Evolutionary conservation across 495 filamentous ascomycete genomes (phyloP), one percentile per base, ranked within the genome.

Genomic region (Penicillium verhagenii): DNA sequence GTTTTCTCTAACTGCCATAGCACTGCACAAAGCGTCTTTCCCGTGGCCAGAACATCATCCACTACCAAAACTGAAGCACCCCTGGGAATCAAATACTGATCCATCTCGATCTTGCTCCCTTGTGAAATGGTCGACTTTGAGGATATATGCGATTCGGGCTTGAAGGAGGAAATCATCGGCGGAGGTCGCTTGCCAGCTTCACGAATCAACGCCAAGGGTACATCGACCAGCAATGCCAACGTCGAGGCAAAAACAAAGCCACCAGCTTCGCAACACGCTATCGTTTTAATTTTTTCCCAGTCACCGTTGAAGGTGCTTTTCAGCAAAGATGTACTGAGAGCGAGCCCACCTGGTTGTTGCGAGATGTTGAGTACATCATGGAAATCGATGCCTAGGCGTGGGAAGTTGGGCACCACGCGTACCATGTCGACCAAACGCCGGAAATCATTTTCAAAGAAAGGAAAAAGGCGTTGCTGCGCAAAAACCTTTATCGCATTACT

Each of bases 11-110:
- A 66, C 24, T 86, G 67, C 59, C 76, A 62, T 54, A 88, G 58
- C 31, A 84, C 73, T 38, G 79, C 81, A 66, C 75, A 82, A 61
- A 86, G 78, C 47, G 83, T 87, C 58, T 73, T 55, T 47, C 82
- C 84, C 25, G 80, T 82, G 31, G 83, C 75, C 58, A 87, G 78
- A 50, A 86, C 83, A 71, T 88, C 84, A 64, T 88, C 83, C 42
- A 88, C 74, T 6, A 88, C 76, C 54, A 86, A 69, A 16, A 87
- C 78, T 40, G 73, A 72, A 16, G 69, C 69, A 21, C 69, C 76
- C 37, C 18, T 65, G 4, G 71, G 70, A 45, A 86, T 53, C 42
- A 73, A 65, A 67, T 73, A 71, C 50, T 61, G 62, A 23, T 73
- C 71, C 63, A 87, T 80, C 67, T 85, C 82, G 13, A 87, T 75